Evolutionary conservation across 2,329 filamentous ascomycete genomes (phyloP).

Genomic region (Pseudopithomyces chartarum): DNA sequence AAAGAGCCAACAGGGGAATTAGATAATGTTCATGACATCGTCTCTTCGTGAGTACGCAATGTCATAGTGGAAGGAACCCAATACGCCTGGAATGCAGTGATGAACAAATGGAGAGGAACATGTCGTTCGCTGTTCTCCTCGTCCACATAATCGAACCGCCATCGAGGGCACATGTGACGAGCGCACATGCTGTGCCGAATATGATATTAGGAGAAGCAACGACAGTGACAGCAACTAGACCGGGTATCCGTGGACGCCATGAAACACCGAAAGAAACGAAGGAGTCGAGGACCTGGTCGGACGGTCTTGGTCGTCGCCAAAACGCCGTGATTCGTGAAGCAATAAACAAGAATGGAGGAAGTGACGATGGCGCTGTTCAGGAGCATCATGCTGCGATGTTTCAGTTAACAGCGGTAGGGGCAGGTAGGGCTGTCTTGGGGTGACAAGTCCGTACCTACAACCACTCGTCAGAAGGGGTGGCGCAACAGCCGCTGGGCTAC

Average conservation of each 20-base stretch:
- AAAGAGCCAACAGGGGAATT: slow-evolving; percentile 23
- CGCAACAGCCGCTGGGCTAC: slow-evolving; percentile 22
- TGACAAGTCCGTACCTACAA: slow-evolving; percentile 18
- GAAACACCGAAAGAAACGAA: slow-evolving; percentile 24
- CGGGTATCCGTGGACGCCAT: slow-evolving; percentile 32
- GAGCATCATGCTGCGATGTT: slow-evolving; percentile 11
- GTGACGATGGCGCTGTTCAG: slow-evolving; percentile 24
- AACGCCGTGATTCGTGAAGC: slow-evolving; percentile 39
- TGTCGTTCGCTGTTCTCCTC: background rate
- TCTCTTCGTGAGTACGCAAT: slow-evolving; percentile 39
- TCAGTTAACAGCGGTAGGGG: slow-evolving; percentile 11
- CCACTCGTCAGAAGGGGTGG: slow-evolving; percentile 32
- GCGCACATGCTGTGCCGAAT: background rate
- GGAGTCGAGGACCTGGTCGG: slow-evolving; percentile 18
- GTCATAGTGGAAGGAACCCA: slow-evolving; percentile 18
- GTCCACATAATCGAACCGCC: background rate
- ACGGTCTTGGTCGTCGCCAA: slow-evolving; percentile 33
- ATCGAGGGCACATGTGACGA: background rate
- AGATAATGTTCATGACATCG: slow-evolving; percentile 41
- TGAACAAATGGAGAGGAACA: slow-evolving; percentile 30
- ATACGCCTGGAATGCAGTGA: slow-evolving; percentile 39
- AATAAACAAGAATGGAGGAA: slow-evolving; percentile 48
- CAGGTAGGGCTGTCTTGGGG: slow-evolving; percentile 15
- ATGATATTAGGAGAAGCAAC: slow-evolving; percentile 9
- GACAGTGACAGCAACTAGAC: slow-evolving; percentile 19